Percentiles rank a stretch among this genome's conserved stretches.
Conservation (phyloP, 768 basidiomycete genomes). For the Amanita pallidorosea region DNA sequence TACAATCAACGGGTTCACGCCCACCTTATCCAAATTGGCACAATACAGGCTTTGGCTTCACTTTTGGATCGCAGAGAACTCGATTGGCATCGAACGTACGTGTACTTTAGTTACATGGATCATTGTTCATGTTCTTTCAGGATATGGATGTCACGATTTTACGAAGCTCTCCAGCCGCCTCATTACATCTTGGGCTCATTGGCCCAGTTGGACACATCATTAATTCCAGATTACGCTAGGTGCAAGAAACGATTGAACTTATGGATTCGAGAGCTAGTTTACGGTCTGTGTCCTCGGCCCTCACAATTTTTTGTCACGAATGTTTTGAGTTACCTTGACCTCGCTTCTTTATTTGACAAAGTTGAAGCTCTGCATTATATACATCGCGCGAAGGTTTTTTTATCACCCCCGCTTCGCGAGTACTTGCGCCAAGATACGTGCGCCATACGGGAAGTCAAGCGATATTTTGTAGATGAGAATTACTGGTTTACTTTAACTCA, state of each 20-base stretch:
- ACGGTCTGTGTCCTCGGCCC: constrained; percentile 16
- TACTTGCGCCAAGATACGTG: constrained; percentile 12
- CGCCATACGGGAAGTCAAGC: constrained; percentile 14
- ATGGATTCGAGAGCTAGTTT: constrained; percentile 35
- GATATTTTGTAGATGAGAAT: constrained; percentile 17
- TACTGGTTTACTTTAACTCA: constrained; percentile 15
- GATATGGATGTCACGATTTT: constrained; percentile 34
- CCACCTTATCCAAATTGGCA: constrained; percentile 38
- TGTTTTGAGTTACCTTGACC: constrained; percentile 22
- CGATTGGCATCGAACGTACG: neutral
- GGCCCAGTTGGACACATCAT: constrained; percentile 19
- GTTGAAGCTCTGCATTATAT: constrained; percentile 23
- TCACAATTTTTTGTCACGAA: constrained; percentile 25
- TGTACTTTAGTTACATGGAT: neutral
- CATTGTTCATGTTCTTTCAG: constrained; percentile 16
- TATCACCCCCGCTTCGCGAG: constrained; percentile 2
- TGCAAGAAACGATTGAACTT: constrained; percentile 26
- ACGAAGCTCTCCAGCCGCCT: constrained; percentile 39
- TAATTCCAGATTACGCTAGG: constrained; percentile 27
- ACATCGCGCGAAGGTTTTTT: constrained; percentile 18
- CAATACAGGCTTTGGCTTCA: constrained; percentile 24
- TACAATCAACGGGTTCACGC: constrained; percentile 33
- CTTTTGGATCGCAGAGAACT: constrained; percentile 8
- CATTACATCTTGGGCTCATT: constrained; percentile 34
- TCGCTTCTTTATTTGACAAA: constrained; percentile 29